Base-by-base conservation (phyloP, 345 rosid species). In the Eucalyptus victrix region DNA sequence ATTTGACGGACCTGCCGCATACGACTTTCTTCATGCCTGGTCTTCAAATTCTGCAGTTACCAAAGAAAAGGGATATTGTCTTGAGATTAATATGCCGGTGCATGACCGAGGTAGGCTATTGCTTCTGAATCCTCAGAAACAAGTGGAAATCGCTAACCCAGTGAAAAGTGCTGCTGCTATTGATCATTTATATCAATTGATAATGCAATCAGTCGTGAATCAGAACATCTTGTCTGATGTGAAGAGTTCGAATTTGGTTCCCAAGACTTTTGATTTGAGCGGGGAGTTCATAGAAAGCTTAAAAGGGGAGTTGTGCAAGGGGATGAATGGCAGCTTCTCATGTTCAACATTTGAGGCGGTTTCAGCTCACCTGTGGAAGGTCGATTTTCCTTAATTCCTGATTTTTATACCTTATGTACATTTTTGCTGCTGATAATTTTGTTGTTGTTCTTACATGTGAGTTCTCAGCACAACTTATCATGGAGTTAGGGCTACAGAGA, bases 361-460 rank as follows among this genome's bases (percentile, higher is more conserved):
- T 86, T 92, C 96, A 72, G 95, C 95, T 92, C 97, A 94, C 90
- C 90, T 95, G 53, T 96, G 97, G 97, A 96, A 94, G 95, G 98
- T 94, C 90, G 87, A 53, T 87, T 32, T 86, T 47, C 56, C 56
- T 28, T 50, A 14, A 28, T 49, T 28, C 87, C 49, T 19, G 37
- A 44, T 49, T 85, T 85, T 85, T 85, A 85, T n/a, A 72, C 81
- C 81, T 72, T 18, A 5, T 34, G 81, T 40, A 12, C 24, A 21
- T 40, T 76, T 76, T 76, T 76, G 83, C 83, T 21, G 47, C 16
- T 21, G 26, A 45, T 21, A 21, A 30, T 24, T 49, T 54, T 72
- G 49, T 34, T 42, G 21, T 69, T 47, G 89, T 23, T 40, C 85
- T 76, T 21, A 76, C 6, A 3, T 76, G 45, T 19, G 24, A 21